Base-by-base conservation (phyloP, 2,329 filamentous ascomycete genomes). In the Leptographium procerum region DNA sequence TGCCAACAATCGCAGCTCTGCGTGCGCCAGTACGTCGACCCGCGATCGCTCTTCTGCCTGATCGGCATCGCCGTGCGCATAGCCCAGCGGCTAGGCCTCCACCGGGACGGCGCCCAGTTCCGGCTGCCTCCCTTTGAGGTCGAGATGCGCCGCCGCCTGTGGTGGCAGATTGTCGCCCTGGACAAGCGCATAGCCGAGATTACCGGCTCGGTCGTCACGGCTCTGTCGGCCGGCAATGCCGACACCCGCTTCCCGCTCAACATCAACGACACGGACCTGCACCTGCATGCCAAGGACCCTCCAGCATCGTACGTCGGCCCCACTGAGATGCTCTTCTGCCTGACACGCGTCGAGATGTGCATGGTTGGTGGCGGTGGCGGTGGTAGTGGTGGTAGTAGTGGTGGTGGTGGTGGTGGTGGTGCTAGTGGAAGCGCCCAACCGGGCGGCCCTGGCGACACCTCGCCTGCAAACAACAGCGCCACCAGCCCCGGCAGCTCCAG, bases 161-260 rank as follows among this genome's bases (percentile, higher is more conserved):
- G 86, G 86, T 90, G 86, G 86, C 81, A 83, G 34, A 74, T 91
- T 19, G 77, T 86, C 16, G 75, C 82, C 29, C 86, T 88, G 63
- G 87, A 91, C 68, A 76, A 79, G 60, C 83, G 87, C 26, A 79
- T 88, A 43, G 79, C 83, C 59, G 86, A 89, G 67, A 79, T 89
- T 69, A 79, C 82, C 4, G 79, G 81, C 54, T 81, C 78, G 22
- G 75, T 77, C 36, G 77, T 83, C 57, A 83, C 79, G 5, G 80
- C 79, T 0, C 72, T 83, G 29, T 80, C 70, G 6, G 67, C 79
- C 1, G 78, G 72, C 40, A 73, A 73, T 11, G 74, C 75, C 11
- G 80, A 83, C 65, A 82, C 79, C 69, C 78, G 74, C 61, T 69
- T 82, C 34, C 82, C 81, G 2, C 73, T 83, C 55, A 85, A 85